Percentiles rank a stretch among this genome's conserved stretches.
phyloP scores from a whole-genome alignment of 1,139 yeast genomes.

The Kodamaea suecica region DNA sequence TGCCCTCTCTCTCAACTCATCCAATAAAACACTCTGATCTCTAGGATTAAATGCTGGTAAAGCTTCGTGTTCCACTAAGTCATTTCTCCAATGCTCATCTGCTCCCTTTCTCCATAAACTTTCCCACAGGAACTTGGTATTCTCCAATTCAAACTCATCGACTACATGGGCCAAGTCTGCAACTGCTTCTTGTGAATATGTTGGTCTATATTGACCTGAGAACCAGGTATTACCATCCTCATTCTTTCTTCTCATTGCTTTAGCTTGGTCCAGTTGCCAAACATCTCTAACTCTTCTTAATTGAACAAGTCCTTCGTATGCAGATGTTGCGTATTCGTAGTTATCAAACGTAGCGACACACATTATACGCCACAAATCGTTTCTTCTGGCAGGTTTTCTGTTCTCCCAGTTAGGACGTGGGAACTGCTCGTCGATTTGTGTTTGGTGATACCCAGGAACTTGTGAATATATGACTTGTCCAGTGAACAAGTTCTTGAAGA shows the following conservation, averaged over 20 bases:
- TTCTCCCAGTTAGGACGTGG: constrained; percentile 87
- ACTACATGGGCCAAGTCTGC: constrained; percentile 77
- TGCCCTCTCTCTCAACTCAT: constrained; percentile 50
- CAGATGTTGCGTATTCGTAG: constrained; percentile 67
- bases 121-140: constrained; percentile 71
- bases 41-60: constrained; percentile 63
- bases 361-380: constrained; percentile 89
- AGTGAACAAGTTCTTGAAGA: constrained; percentile 79
- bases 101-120: constrained; percentile 84
- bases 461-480: constrained; percentile 92
- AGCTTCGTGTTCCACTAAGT: constrained; percentile 54
- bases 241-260: constrained; percentile 66
- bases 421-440: constrained; percentile 71
- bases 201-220: constrained; percentile 84
- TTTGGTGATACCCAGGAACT: constrained; percentile 66
- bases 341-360: constrained; percentile 72
- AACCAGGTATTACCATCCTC: constrained; percentile 81
- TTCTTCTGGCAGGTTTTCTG: constrained; percentile 71
- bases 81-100: constrained; percentile 57
- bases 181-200: constrained; percentile 87
- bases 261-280: constrained; percentile 55
- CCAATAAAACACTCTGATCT: constrained; percentile 61
- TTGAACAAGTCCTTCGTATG: constrained; percentile 71
- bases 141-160: constrained; percentile 54
- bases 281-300: constrained; percentile 73